Conservation (phyloP, 352 stramenopile genomes). For the Pythium inflatum region DNA sequence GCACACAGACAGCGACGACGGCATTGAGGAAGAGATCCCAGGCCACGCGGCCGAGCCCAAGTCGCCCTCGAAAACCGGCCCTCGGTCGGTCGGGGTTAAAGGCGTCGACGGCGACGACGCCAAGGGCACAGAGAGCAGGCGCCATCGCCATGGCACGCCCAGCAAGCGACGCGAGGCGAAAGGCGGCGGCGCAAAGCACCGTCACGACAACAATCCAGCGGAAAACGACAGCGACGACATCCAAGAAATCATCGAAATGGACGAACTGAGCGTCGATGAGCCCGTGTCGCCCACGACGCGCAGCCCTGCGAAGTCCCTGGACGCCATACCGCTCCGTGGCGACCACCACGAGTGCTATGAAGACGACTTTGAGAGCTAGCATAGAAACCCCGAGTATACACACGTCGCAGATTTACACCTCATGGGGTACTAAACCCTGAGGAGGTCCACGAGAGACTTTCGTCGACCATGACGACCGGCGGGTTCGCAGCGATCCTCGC, state of each 20-base stretch:
- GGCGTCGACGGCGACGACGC: not conserved
- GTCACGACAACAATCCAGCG: conserved; percentile 41
- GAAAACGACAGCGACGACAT: conserved; percentile 73
- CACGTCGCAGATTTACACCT: conserved; percentile 18
- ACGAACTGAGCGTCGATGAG: conserved; percentile 38
- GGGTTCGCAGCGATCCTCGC: conserved; percentile 34
- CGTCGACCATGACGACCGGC: not conserved
- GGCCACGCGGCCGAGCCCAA: conserved; percentile 30
- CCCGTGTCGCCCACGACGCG: conserved; percentile 15
- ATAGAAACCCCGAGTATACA: conserved; percentile 13
- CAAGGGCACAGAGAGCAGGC: not conserved
- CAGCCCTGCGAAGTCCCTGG: not conserved
- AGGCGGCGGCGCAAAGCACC: not conserved
- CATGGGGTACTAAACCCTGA: conserved; percentile 6
- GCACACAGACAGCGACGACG: conserved; percentile 48
- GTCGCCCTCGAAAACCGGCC: conserved; percentile 19
- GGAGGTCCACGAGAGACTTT: not conserved
- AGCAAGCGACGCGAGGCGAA: conserved; percentile 11
- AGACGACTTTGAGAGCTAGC: conserved; percentile 81
- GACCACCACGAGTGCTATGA: conserved; percentile 69
- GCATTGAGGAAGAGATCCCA: conserved; percentile 82
- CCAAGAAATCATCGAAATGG: conserved; percentile 80
- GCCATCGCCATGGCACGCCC: conserved; percentile 23
- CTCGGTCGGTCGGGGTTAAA: conserved; percentile 21
- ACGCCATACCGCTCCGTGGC: not conserved